Percentiles rank a stretch among this genome's conserved stretches.
Conservation (phyloP, 2,329 filamentous ascomycete genomes). For the Endothia cerciana region DNA sequence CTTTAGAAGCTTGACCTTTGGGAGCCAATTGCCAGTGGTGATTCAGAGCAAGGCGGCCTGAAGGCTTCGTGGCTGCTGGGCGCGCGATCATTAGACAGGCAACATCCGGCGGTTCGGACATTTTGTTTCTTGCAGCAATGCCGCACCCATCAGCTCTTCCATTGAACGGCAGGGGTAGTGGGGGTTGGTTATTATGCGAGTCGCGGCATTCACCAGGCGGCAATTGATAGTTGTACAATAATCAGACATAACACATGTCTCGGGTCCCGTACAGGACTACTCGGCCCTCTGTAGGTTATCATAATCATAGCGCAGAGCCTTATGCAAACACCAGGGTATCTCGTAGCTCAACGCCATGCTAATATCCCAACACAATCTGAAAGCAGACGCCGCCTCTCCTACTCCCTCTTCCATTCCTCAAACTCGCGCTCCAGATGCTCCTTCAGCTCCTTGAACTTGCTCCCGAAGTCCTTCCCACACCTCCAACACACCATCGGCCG, state of each 20-base stretch:
- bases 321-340: not conserved
- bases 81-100: not conserved
- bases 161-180: not conserved
- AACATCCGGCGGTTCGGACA: not conserved
- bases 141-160: not conserved
- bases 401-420: conserved; percentile 52
- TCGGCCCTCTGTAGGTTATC: not conserved
- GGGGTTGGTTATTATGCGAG: not conserved
- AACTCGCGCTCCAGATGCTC: conserved; percentile 68
- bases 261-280: not conserved
- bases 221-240: not conserved
- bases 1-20: not conserved
- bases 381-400: not conserved
- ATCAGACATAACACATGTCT: not conserved
- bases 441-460: conserved; percentile 75
- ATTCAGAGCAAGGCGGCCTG: not conserved
- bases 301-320: not conserved
- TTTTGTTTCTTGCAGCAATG: not conserved
- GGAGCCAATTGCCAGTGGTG: not conserved
- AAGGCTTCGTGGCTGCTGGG: not conserved
- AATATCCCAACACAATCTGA: not conserved
- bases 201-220: not conserved
- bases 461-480: conserved; percentile 74
- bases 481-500: conserved; percentile 81
- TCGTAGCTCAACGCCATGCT: conserved; percentile 15